Evolutionary conservation across 2,329 filamentous ascomycete genomes (phyloP), one percentile per base, ranked within the genome.

Genomic region (Diaporthe sp.): DNA sequence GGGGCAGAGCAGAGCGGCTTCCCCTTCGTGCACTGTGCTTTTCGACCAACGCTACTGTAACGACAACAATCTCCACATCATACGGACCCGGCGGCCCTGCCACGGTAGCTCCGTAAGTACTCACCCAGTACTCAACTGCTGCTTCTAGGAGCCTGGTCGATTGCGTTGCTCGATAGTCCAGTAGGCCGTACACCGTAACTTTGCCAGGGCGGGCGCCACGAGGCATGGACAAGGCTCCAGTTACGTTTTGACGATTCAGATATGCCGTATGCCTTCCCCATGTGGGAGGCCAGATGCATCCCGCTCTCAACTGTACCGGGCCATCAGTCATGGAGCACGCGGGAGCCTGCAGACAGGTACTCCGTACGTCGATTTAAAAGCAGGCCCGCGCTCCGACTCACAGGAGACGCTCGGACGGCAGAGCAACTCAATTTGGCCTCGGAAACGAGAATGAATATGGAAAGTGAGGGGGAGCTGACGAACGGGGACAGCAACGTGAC

Each of bases 41-140:
- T 62, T 22, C 37, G 25, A 55, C 46, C 57, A 73, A 34, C 58
- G 44, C 70, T 73, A 73, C 58, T 73, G 71, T 73, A 65, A 62
- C 58, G 61, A 73, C 46, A 22, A 67, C 58, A 73, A 44, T 73
- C 58, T 46, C 71, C 71, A 73, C 58, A 46, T 73, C 58, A 44
- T 65, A 73, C 71, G 71, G 71, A 65, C 25, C 71, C 44, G 71
- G 71, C 71, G 71, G 71, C 71, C 58, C 59, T 73, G 71, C 59
- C 65, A 69, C 65, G 65, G 65, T 69, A 69, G 65, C 65, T 69
- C 65, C 71, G 71, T 53, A 73, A 57, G 71, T 73, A 73, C 71
- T 65, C 39, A 37, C 37, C 19, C 49, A 44, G 71, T 73, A 73
- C 71, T 65, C 71, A 25, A 55, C 39, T 42, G 55, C 69, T 44